Evolutionary conservation across 2,329 filamentous ascomycete species (phyloP), one percentile per base, ranked within the genome.

Genomic region (Penicillium sp.): DNA sequence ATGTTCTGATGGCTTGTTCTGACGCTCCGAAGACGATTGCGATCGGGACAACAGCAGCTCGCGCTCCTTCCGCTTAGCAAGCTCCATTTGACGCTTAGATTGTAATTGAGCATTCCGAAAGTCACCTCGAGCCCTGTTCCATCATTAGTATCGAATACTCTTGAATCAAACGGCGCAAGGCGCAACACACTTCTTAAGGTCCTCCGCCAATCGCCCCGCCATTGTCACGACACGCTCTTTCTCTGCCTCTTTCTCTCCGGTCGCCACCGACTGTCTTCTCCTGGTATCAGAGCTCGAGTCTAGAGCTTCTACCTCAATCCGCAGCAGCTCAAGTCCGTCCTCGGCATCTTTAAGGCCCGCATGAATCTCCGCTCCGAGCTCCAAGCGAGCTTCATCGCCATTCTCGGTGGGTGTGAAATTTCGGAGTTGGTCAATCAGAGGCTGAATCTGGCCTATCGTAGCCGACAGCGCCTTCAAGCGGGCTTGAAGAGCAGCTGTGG

Each of bases 361-460:
- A 64, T 89, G 87, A 61, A 97, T 96, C 72, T 97, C 92, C 22
- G 85, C 81, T 62, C 86, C 85, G 33, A 97, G 83, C 75, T 96
- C 92, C 21, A 87, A 74, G 55, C 88, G 85, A 6, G 81, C 80
- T 61, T 85, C 82, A 79, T 87, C 76, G 81, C 89, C 80, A 83
- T 90, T 68, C 72, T 81, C 76, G 11, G 80, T 89, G 77, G 76
- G 87, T 74, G 70, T 87, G 69, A 88, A 81, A 71, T 81, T 85
- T 61, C 81, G 76, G 19, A 88, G 74, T 35, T 84, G 80, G 53
- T 81, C 76, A 53, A 88, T 82, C 35, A 87, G 80, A 46, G 79
- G 78, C 27, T 82, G 78, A 4, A 80, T 81, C 39, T 80, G 72
- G 65, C 80, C 83, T 57, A 86, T 77, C 19, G 79, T 74, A 52